Evolutionary conservation across 768 basidiomycete species (phyloP), one percentile per base, ranked within the genome.

Genomic region (Kwoniella sp.): DNA sequence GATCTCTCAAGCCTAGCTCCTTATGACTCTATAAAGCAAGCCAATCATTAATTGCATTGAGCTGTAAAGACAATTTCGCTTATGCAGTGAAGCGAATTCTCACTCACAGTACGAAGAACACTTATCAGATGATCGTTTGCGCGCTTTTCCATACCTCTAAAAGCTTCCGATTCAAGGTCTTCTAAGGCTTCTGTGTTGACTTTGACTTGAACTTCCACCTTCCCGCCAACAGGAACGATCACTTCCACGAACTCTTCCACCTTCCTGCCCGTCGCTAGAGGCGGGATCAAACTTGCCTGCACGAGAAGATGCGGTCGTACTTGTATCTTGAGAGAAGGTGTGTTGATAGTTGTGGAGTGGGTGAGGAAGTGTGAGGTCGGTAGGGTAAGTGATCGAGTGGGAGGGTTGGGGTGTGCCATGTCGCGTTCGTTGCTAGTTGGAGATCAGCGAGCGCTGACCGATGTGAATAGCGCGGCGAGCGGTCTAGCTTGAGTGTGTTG

Each of bases 191-290:
- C 56, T 2, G 58, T 31, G 1, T 56, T 30, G 0, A 72, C 67
- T 7, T 66, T 62, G 8, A 73, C 12, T 9, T 38, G 37, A 0
- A 72, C 8, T n/a, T 63, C 26, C 4, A 73, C 58, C 25, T 51
- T 64, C 4, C 65, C 73, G 2, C 73, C 72, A 5, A 76, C 64
- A 28, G 69, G 71, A 4, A 74, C 62, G 3, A 73, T 55, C 4
- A 71, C 60, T 38, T 71, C 64, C 11, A 71, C 50, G 30, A 63
- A 69, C 17, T 65, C 66, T 45, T 77, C 75, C 22, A 77, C 20
- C 30, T 65, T 69, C 23, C 62, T 61, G 1, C 65, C 68, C 2
- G 9, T 66, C 1, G 37, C 55, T 13, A 37, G 41, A 1, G 63
- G 34, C 3, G 71, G 59, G 13, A 77, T 31, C 8, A 67, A 67